phyloP scores from a whole-genome alignment of 306 rosid genomes.

The Casuarina cunninghamiana region DNA sequence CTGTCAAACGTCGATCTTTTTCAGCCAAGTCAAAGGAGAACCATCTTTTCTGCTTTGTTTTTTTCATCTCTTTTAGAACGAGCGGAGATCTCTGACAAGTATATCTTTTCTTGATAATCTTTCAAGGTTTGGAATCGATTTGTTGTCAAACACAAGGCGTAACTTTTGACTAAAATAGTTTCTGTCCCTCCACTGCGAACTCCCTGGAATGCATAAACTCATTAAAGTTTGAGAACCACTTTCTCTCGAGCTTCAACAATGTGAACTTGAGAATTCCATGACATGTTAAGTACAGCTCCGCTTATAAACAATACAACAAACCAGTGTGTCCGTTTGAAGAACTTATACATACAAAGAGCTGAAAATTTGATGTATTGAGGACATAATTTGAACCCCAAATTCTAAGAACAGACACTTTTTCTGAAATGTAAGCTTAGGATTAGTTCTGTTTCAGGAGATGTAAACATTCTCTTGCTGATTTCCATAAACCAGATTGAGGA shows the following conservation, averaged over 20 bases:
- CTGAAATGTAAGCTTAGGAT: neutral
- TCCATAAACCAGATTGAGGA: too few relatives aligned
- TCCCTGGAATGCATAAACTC: neutral
- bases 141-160: neutral
- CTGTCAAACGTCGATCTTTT: neutral
- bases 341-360: neutral
- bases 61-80: neutral
- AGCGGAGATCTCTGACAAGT: too few relatives aligned
- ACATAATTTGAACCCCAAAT: neutral
- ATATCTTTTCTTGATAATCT: neutral
- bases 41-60: neutral
- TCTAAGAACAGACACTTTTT: neutral
- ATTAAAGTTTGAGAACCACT: neutral
- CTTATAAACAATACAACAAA: too few relatives aligned
- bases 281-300: too few relatives aligned
- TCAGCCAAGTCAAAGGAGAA: neutral
- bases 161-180: neutral
- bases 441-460: neutral
- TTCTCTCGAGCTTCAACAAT: neutral
- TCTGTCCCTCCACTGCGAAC: neutral
- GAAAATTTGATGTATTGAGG: neutral
- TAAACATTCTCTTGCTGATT: neutral
- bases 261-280: neutral
- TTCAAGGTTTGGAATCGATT: neutral
- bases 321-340: too few relatives aligned